Base-by-base conservation (phyloP, 805 yeast species). In the Pichia cabralensis region DNA sequence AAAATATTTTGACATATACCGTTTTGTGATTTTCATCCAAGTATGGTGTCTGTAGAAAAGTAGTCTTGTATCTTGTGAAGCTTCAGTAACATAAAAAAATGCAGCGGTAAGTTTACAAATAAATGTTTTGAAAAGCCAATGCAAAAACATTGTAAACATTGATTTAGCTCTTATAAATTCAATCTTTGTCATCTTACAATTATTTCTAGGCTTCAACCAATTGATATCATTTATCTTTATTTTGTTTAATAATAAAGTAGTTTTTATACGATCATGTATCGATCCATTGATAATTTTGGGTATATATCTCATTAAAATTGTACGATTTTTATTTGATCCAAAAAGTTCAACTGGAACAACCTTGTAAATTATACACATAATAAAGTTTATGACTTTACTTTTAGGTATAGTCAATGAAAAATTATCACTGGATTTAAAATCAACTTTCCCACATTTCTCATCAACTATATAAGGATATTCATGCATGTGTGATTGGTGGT, bases 41-140 rank as follows among this genome's bases (percentile, higher is more conserved):
- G 60, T 53, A 17, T 57, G 61, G 35, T 76, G 85, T 13, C 77
- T 64, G 46, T 69, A 82, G 48, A 62, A 82, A 0, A 63, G 34
- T 0, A 72, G 38, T 4, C 56, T 55, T 8, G 50, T 55, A 0
- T 60, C 49, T 14, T 52, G 61, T 8, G 72, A 67, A 1, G 62
- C 53, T 31, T 76, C 80, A 0, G 92, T 77, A 5, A 79, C 76
- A 48, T 81, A 77, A 59, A 84, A 86, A 46, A 71, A 73, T 0
- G 69, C 53, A 0, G 61, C 53, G 0, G 82, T 44, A 1, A 81
- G 39, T 13, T 58, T 62, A 7, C 67, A 57, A 1, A 82, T 42
- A 33, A 76, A 64, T 0, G 23, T 26, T 0, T 54, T 41, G 26
- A 80, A 69, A 2, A 80, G 31, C 95, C 95, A 88, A 2, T 33